phyloP scores from a whole-genome alignment of 2,329 filamentous ascomycete genomes.

The Tricladium varicosporioides region DNA sequence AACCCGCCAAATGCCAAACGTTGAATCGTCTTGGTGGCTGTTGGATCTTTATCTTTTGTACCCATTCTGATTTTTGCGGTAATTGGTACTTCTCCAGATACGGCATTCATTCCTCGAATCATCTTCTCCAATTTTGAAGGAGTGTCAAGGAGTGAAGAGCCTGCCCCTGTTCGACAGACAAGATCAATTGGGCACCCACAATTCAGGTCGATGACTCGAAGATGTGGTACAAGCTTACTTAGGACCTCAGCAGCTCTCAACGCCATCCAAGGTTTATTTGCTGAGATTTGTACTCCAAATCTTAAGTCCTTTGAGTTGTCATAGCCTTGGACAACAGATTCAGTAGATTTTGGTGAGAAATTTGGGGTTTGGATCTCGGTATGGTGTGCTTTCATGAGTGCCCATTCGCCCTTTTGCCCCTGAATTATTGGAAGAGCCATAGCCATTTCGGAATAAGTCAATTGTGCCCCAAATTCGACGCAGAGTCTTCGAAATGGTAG shows the following conservation, averaged over 20 bases:
- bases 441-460: slow-evolving; percentile 98
- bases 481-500: slow-evolving; percentile 91
- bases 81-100: slow-evolving; percentile 87
- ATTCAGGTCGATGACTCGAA: slow-evolving; percentile 92
- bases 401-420: slow-evolving; percentile 90
- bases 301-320: slow-evolving; percentile 79
- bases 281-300: slow-evolving; percentile 91
- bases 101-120: slow-evolving; percentile 90
- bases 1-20: slow-evolving; percentile 77
- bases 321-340: slow-evolving; percentile 68
- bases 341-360: slow-evolving; percentile 50
- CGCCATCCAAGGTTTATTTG: slow-evolving; percentile 87
- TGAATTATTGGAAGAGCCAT: slow-evolving; percentile 87
- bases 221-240: slow-evolving; percentile 71
- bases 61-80: slow-evolving; percentile 95
- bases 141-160: slow-evolving; percentile 87
- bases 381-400: slow-evolving; percentile 87
- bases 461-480: slow-evolving; percentile 81
- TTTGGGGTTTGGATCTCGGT: slow-evolving; percentile 73
- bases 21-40: slow-evolving; percentile 76
- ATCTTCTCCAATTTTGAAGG: slow-evolving; percentile 90
- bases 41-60: slow-evolving; percentile 75
- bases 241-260: slow-evolving; percentile 85
- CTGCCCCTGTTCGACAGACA: slow-evolving; percentile 82
- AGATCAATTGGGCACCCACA: slow-evolving; percentile 97